These are phyloP conservation scores for Irpex sp. DNA, from an alignment of 1,284 basidiomycete genomes.

Conservation along the genomic window DNA sequence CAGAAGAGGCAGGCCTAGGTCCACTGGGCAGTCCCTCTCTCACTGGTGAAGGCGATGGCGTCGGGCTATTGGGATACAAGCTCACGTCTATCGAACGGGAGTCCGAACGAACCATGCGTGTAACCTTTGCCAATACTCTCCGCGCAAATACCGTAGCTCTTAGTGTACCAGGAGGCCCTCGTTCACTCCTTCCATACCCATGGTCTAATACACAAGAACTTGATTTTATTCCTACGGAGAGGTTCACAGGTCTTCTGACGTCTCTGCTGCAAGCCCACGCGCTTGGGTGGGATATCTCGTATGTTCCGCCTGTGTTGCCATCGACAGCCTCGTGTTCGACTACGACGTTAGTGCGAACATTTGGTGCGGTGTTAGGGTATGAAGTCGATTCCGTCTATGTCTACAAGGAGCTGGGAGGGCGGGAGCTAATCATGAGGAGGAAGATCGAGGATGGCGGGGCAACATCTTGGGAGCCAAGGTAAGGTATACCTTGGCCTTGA, in stretches of 20 bases:
- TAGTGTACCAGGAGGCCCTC: slow-evolving; percentile 46
- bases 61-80: slow-evolving; percentile 52
- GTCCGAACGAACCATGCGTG: slow-evolving; percentile 34
- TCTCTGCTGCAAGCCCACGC: slow-evolving; percentile 33
- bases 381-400: slow-evolving; percentile 55
- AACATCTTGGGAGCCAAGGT: slow-evolving; percentile 65
- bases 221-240: slow-evolving; percentile 26
- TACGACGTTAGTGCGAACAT: slow-evolving; percentile 28
- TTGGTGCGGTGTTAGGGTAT: slow-evolving; percentile 55
- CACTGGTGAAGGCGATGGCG: slow-evolving; percentile 33
- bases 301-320: slow-evolving; percentile 30
- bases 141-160: slow-evolving; percentile 27
- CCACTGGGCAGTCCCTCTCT: slow-evolving; percentile 47
- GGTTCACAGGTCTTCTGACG: slow-evolving; percentile 33
- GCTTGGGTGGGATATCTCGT: slow-evolving; percentile 33
- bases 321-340: slow-evolving; percentile 35
- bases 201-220: slow-evolving; percentile 19
- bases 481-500: slow-evolving; percentile 6
- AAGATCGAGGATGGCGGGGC: slow-evolving; percentile 45
- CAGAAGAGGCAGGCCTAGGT: slow-evolving; percentile 50
- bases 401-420: slow-evolving; percentile 66
- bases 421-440: slow-evolving; percentile 60
- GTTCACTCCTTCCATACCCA: slow-evolving; percentile 21
- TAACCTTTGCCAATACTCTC: slow-evolving; percentile 39
- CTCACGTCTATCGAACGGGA: slow-evolving; percentile 38